phyloP scores from a whole-genome alignment of 805 yeast genomes.

The Lachancea sp. region DNA sequence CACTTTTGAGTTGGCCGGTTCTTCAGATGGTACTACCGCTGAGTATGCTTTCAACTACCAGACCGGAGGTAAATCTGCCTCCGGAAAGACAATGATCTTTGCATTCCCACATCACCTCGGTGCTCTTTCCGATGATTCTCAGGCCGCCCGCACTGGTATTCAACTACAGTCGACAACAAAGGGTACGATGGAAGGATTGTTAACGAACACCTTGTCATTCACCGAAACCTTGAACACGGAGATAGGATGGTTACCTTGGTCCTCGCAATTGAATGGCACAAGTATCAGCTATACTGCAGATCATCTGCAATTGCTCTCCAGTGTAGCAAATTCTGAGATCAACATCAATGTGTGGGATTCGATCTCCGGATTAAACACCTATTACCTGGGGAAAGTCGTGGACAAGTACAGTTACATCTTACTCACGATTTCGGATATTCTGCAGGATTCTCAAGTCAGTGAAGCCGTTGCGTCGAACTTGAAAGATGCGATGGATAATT shows the following conservation, averaged over 20 bases:
- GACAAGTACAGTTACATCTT: constrained; percentile 55
- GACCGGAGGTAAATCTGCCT: constrained; percentile 45
- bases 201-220: constrained; percentile 37
- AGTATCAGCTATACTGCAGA: constrained; percentile 37
- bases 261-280: constrained; percentile 26
- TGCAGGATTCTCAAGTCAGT: constrained; percentile 39
- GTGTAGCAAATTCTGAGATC: constrained; percentile 42
- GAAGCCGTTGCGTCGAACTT: constrained; percentile 32
- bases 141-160: constrained; percentile 37
- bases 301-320: constrained; percentile 39
- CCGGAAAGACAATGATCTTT: constrained; percentile 42
- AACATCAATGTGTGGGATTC: constrained; percentile 40
- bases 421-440: constrained; percentile 43
- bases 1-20: constrained; percentile 43
- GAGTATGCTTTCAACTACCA: constrained; percentile 43
- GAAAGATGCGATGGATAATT: constrained; percentile 40
- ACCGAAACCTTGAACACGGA: constrained; percentile 36
- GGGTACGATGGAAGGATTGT: constrained; percentile 44
- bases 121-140: constrained; percentile 31
- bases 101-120: constrained; percentile 50
- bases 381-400: constrained; percentile 47
- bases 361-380: constrained; percentile 39
- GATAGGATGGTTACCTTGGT: constrained; percentile 43
- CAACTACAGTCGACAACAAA: constrained; percentile 42
- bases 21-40: constrained; percentile 41